Evolutionary conservation across 2,329 filamentous ascomycete species (phyloP), one percentile per base, ranked within the genome.

Genomic region (Fusarium ramigenum): DNA sequence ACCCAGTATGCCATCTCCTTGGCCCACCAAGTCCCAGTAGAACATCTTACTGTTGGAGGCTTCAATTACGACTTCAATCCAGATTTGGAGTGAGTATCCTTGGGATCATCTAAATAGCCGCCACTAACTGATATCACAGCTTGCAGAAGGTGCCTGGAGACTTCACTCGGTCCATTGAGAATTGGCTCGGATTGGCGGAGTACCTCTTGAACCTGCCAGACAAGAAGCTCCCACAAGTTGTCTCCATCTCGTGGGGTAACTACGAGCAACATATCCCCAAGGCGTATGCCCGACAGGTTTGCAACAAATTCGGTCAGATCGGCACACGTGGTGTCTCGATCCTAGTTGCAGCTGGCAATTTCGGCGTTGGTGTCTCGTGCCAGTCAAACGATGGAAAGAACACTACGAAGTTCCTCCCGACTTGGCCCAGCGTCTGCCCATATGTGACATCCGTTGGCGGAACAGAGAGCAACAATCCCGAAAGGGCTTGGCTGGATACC

Each of bases 201-300:
- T 88, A 91, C 78, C 83, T 93, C 15, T 82, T 92, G 7, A 79
- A 82, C 25, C 84, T 91, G 25, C 80, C 84, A 3, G 85, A 89
- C 66, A 79, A 83, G 7, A 79, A 88, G 23, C 83, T 93, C 0
- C 92, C 92, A 0, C 86, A 88, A 7, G 88, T 93, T 23, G 85
- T 94, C 46, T 88, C 87, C 44, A 92, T 90, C n/a, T 93, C 91
- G 0, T 94, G 93, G 77, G 91, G 90, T 32, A 91, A 93, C 73
- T 86, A 91, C 52, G 92, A 94, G 77, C 90, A 91, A 78, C 87
- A 85, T 7, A 83, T 93, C 0, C 90, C 91, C 0, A 81, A 82
- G 28, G 82, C 84, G 7, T 93, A 93, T 78, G 87, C 89, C 12
- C 84, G 75, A 18, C 80, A 82, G 16, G 79, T 84, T 18, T 86